Conservation (phyloP, 495 filamentous ascomycete species). For the Articulospora tetracladia region DNA sequence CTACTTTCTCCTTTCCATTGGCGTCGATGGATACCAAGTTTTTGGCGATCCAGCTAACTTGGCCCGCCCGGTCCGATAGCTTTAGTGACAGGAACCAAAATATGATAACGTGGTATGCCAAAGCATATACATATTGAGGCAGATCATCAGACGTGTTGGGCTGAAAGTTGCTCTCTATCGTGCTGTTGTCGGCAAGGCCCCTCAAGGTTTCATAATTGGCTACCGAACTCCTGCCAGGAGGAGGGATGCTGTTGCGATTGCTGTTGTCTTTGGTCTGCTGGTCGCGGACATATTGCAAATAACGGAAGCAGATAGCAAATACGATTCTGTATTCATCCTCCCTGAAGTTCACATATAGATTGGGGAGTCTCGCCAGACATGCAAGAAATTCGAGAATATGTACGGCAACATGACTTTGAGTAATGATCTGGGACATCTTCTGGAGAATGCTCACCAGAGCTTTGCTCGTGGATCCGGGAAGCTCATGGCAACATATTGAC, state of each 20-base stretch:
- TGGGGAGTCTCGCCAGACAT: slow-evolving; percentile 77
- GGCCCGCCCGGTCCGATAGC: slow-evolving; percentile 73
- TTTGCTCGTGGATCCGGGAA: slow-evolving; percentile 78
- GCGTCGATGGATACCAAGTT: slow-evolving; percentile 72
- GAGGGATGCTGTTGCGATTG: slow-evolving; percentile 15
- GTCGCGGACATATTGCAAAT: slow-evolving; percentile 66
- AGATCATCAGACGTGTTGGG: slow-evolving; percentile 55
- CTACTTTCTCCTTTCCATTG: slow-evolving; percentile 68
- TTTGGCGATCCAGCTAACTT: slow-evolving; percentile 90
- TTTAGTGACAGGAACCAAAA: slow-evolving; percentile 94
- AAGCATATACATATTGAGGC: slow-evolving; percentile 85
- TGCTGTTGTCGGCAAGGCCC: slow-evolving; percentile 10
- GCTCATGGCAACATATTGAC: slow-evolving; percentile 88
- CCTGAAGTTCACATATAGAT: slow-evolving; percentile 80
- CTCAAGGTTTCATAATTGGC: slow-evolving; percentile 11
- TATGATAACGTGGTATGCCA: slow-evolving; percentile 92
- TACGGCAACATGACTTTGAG: slow-evolving; percentile 82
- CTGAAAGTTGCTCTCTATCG: slow-evolving; percentile 26
- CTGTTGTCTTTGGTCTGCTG: slow-evolving; percentile 34
- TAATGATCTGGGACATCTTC: slow-evolving; percentile 93
- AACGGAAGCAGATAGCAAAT: slow-evolving; percentile 91
- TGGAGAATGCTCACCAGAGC: slow-evolving; percentile 77
- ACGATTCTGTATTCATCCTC: slow-evolving; percentile 87
- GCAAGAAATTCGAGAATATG: slow-evolving; percentile 93
- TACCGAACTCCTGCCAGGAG: slow-evolving; percentile 9